Evolutionary conservation across 352 stramenopile genomes (phyloP), one percentile per base, ranked within the genome.

Genomic region (Hyphochytrium catenoides): DNA sequence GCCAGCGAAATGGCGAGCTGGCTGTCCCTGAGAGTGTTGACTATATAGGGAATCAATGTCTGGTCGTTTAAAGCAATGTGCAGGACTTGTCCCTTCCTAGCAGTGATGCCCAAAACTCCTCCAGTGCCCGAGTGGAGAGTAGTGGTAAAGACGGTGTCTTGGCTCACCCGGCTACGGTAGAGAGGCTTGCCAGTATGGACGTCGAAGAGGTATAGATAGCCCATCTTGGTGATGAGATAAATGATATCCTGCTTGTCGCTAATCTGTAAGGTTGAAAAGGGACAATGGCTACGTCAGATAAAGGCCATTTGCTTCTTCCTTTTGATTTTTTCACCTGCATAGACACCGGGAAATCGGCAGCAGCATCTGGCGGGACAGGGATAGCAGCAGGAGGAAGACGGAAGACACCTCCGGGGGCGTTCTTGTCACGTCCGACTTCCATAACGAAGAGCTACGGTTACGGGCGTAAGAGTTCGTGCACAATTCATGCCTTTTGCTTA

Each of bases 171-270:
- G 20, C 82, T 85, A 40, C 93, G 72, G 63, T 96, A 98, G 36
- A 99, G 74, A 26, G 90, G 85, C 60, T 96, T 96, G 43, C 88
- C 90, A 25, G 84, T 87, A 62, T 96, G 82, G 37, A 94, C 74
- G 56, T 99, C 93, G 56, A 99, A 98, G 43, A 99, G 71, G 68
- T 96, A 99, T 23, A 96, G 61, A 56, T 96, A 98, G 32, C 93
- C 93, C 78, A 96, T 96, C 73, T 97, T 98, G 22, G 91, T 96
- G 45, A 98, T 87, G 59, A 99, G 83, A 56, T 95, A 98, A 27
- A 96, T 75, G 35, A 99, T 57, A 40, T 95, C 83, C 41, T 94
- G 74, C 23, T 57, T n/a, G n/a, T n/a, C n/a, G n/a, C n/a, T n/a
- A n/a, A n/a, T n/a, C n/a, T n/a, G n/a, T n/a, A n/a, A n/a, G n/a